Percentiles rank a stretch among this genome's conserved stretches.
phyloP scores from a whole-genome alignment of 2,329 filamentous ascomycete genomes.

The Fusarium tricinctum region DNA sequence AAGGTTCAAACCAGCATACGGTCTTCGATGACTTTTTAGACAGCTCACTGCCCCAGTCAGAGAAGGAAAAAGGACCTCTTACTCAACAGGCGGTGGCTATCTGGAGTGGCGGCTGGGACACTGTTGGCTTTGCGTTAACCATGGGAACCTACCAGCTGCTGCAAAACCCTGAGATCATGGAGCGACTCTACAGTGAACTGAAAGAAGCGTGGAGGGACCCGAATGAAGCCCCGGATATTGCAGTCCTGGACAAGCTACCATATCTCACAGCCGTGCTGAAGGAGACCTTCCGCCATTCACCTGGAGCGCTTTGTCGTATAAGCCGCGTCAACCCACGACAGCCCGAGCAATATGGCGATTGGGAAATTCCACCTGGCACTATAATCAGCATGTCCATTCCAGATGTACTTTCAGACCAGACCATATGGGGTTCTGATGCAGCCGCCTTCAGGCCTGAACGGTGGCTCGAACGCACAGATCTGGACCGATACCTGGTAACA shows the following conservation, averaged over 20 bases:
- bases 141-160: slow-evolving; percentile 9
- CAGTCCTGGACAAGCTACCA: too few relatives aligned
- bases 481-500: background rate
- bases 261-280: slow-evolving; percentile 10
- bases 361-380: slow-evolving; percentile 5
- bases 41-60: too few relatives aligned
- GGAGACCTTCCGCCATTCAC: background rate
- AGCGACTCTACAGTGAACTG: slow-evolving; percentile 2
- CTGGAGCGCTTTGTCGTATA: slow-evolving; percentile 7
- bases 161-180: background rate
- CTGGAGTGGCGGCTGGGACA: slow-evolving; percentile 20
- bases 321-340: background rate
- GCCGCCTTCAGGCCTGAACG: background rate
- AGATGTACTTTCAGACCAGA: slow-evolving; percentile 1
- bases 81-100: slow-evolving; percentile 14
- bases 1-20: background rate
- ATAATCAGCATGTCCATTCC: slow-evolving; percentile 18
- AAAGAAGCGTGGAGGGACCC: background rate
- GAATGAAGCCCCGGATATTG: background rate
- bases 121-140: background rate
- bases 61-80: slow-evolving; percentile 9
- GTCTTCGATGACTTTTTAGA: slow-evolving; percentile 1
- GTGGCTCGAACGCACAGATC: slow-evolving; percentile 13
- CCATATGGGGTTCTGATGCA: slow-evolving; percentile 3
- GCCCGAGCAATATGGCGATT: background rate